These are phyloP conservation scores for Eimeria praecox DNA, from an alignment of 169 alveolate species.

Conservation along the genomic window DNA sequence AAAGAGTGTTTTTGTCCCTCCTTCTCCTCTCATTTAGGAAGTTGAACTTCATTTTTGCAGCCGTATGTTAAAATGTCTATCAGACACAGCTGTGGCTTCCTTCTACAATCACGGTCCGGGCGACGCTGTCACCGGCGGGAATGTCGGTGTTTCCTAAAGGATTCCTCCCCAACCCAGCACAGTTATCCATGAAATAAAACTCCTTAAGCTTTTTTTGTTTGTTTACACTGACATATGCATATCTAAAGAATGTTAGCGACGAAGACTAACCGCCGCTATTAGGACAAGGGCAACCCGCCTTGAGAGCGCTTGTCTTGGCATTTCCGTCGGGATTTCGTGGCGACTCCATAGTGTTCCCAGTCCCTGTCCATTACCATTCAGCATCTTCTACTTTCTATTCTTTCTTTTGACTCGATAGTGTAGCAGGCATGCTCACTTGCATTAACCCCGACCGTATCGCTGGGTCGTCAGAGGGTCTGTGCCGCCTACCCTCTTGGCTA, in stretches of 20 bases:
- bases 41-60: not conserved
- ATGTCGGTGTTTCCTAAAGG: not conserved
- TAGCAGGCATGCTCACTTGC: not conserved
- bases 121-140: not conserved
- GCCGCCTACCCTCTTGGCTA: not conserved
- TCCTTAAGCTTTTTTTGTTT: not conserved
- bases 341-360: not conserved
- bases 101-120: not conserved
- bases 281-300: not conserved
- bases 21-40: not conserved
- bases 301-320: not conserved
- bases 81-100: not conserved
- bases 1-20: not conserved
- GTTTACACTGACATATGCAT: not conserved
- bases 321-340: not conserved
- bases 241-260: not conserved
- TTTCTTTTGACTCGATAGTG: not conserved
- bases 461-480: conserved; percentile 9
- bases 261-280: not conserved
- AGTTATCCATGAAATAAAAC: not conserved
- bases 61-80: not conserved
- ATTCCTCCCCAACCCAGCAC: not conserved
- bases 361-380: not conserved
- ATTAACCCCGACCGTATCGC: not conserved
- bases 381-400: not conserved